Evolutionary conservation across 805 yeast genomes (phyloP), one percentile per base, ranked within the genome.

Genomic region (Saturnispora mendoncae): DNA sequence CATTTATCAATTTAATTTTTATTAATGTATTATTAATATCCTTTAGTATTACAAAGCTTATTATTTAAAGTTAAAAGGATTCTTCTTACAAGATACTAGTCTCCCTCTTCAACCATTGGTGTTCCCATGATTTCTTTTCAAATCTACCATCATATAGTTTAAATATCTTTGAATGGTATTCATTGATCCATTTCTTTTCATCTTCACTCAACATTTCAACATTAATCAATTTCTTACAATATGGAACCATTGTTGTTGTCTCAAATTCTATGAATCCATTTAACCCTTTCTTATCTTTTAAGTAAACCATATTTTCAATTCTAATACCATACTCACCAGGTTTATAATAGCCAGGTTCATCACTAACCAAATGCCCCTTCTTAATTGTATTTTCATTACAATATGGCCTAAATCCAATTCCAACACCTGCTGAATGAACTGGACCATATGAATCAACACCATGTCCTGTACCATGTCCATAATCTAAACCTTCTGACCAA

Each of bases 381-480:
- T 67, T 60, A 43, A 76, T 64, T 0, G 63, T 51, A 33, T 62
- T 56, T 19, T 57, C 53, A 36, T 74, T 69, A 26, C 75, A 74
- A 42, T 64, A 65, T 24, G 74, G 70, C 47, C 76, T 60, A 45
- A 73, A 69, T 1, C 80, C 77, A 50, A 75, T 72, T n/a, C 79
- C 78, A 45, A 74, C 68, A 18, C 81, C 82, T 18, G 78, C 76
- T 45, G 77, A 80, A 50, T 76, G 82, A 34, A 76, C 81, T 49
- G 73, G 72, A 41, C 76, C 69, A 52, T 62, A 76, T 1, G 78
- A 60, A n/a, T 79, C 81, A 41, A 76, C 66, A 3, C 83, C 83
- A 56, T 76, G 83, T 0, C 80, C 76, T 4, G 83, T 76, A 25
- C 81, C 81, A 54, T 76, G 83, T 24, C 70, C 68, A 54, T 76